Evolutionary conservation across 2,329 filamentous ascomycete genomes (phyloP).

Genomic region (Alternaria gaisen): DNA sequence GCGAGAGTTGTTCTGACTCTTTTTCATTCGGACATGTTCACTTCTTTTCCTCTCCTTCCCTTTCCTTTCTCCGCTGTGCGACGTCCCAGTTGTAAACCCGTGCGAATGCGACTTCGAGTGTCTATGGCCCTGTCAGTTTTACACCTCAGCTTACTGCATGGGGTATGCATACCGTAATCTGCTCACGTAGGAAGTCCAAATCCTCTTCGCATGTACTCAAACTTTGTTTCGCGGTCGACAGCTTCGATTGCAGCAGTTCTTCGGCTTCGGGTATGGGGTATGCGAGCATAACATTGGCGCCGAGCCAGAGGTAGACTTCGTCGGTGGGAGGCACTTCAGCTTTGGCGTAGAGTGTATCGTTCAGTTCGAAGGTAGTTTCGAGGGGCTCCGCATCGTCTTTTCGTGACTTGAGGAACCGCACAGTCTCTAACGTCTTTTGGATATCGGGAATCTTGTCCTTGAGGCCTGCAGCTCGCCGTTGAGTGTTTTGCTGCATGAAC

Average conservation of each 20-base stretch:
- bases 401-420: conserved; percentile 81
- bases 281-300: conserved; percentile 96
- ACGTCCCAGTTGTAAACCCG: conserved; percentile 99
- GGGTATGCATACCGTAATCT: conserved; percentile 77
- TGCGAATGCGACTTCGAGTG: conserved; percentile 94
- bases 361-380: conserved; percentile 93
- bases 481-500: conserved; percentile 97
- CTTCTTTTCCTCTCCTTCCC: conserved; percentile 62
- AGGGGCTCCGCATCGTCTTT: conserved; percentile 76
- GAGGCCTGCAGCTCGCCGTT: conserved; percentile 80
- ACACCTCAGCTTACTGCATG: too few species aligned
- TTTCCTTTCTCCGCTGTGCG: conserved; percentile 92
- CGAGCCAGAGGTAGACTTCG: conserved; percentile 98
- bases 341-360: conserved; percentile 93
- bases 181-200: conserved; percentile 91
- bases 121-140: conserved; percentile 63
- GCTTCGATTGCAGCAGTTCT: conserved; percentile 77
- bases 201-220: conserved; percentile 94
- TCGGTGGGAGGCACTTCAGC: conserved; percentile 82
- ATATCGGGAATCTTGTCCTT: conserved; percentile 98
- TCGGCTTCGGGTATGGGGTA: conserved; percentile 92
- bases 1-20: neutral
- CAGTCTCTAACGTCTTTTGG: conserved; percentile 91
- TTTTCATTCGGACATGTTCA: conserved; percentile 34
- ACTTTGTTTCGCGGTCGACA: conserved; percentile 80